Evolutionary conservation across 257 asterid genomes (phyloP).

Genomic region (Agastache rugosa): DNA sequence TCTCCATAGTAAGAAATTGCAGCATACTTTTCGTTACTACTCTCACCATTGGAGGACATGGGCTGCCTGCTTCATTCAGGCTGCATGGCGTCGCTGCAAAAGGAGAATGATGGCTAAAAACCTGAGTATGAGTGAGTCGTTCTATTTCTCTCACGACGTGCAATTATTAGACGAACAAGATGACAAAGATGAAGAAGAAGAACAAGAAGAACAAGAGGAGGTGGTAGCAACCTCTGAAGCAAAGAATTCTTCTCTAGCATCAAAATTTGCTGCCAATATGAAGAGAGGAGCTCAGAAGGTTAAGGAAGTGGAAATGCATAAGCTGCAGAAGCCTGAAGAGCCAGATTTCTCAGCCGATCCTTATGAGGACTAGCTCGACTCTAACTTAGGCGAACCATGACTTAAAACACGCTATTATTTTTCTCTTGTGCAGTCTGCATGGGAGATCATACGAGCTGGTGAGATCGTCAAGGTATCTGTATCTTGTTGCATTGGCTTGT

Average conservation of each 20-base stretch:
- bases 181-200: constrained; percentile 28
- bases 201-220: constrained; percentile 21
- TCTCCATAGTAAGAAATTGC: constrained; percentile 82
- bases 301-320: constrained; percentile 61
- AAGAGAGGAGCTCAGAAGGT: constrained; percentile 71
- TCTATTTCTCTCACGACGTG: constrained; percentile 37
- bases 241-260: constrained; percentile 49
- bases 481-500: background rate
- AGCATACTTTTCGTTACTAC: constrained; percentile 75
- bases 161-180: constrained; percentile 40
- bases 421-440: background rate
- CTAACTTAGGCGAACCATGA: background rate
- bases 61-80: constrained; percentile 85
- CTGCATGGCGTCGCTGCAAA: constrained; percentile 70
- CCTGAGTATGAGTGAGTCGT: constrained; percentile 58
- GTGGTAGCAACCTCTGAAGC: constrained; percentile 8
- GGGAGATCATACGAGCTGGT: background rate
- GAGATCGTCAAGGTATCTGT: background rate
- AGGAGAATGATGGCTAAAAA: constrained; percentile 53
- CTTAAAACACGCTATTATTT: background rate
- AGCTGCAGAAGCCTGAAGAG: constrained; percentile 75
- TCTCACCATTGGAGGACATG: constrained; percentile 93
- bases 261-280: constrained; percentile 73
- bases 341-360: constrained; percentile 77
- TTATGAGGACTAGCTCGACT: constrained; percentile 58